These are phyloP conservation scores for Sapria himalayana DNA, from an alignment of 345 rosid genomes.

Conservation along the genomic window DNA sequence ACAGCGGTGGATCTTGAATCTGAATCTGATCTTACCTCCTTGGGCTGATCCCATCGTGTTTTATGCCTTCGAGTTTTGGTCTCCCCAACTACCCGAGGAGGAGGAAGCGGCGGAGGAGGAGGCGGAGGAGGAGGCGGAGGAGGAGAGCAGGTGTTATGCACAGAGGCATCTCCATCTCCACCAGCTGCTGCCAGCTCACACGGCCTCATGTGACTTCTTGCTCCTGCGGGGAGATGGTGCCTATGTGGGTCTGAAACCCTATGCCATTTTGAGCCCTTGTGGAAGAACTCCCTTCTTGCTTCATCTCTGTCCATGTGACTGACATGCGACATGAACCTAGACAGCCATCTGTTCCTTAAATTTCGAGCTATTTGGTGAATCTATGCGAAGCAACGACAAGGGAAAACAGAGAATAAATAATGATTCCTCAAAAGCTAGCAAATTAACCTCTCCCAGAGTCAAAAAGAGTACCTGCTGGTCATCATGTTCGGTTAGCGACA, in stretches of 20 bases:
- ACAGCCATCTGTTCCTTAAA: slow-evolving; percentile 82
- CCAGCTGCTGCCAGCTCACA: slow-evolving; percentile 15
- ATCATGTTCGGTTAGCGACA: slow-evolving; percentile 83
- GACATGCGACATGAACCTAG: slow-evolving; percentile 36
- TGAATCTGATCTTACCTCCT: slow-evolving; percentile 12
- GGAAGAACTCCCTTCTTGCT: slow-evolving; percentile 24
- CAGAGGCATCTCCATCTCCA: slow-evolving; percentile 17
- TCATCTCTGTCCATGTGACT: slow-evolving; percentile 40
- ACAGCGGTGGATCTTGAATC: slow-evolving; percentile 9
- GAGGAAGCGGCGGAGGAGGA: too few species aligned
- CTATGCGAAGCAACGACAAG: slow-evolving; percentile 17
- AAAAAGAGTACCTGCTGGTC: slow-evolving; percentile 51
- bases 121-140: too few species aligned
- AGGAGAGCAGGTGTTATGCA: slow-evolving; percentile 18
- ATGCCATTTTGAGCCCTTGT: slow-evolving; percentile 20
- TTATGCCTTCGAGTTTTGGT: slow-evolving; percentile 58
- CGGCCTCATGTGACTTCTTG: slow-evolving; percentile 16
- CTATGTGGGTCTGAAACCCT: slow-evolving; percentile 25
- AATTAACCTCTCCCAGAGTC: slow-evolving; percentile 1
- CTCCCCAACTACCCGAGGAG: slow-evolving; percentile 14
- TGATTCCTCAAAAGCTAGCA: background rate
- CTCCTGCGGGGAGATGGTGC: slow-evolving; percentile 30
- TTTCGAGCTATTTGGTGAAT: slow-evolving; percentile 91
- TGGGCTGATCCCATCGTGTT: slow-evolving; percentile 96
- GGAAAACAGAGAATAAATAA: background rate